These are phyloP conservation scores for Castanea mollissima DNA, from an alignment of 306 rosid species.

Conservation along the genomic window DNA sequence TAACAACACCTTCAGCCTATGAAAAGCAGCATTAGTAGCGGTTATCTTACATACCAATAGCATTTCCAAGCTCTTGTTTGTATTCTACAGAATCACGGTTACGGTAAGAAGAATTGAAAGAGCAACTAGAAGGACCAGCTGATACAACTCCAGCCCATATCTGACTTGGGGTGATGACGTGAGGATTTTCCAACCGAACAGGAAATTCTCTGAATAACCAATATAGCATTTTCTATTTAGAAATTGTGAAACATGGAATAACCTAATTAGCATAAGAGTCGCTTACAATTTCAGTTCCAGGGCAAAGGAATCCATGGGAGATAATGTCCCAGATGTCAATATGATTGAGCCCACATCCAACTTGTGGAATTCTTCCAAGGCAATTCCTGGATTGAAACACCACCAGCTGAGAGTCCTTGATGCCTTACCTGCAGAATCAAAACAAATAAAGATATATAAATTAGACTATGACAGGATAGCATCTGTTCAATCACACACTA, in stretches of 20 bases:
- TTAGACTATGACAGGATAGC: constrained; percentile 20
- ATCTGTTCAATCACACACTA: constrained; percentile 11
- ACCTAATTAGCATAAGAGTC: constrained; percentile 14
- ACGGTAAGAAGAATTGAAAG: constrained; percentile 88
- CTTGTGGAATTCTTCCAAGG: constrained; percentile 74
- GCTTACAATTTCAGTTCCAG: constrained; percentile 78
- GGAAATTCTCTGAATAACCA: constrained; percentile 75
- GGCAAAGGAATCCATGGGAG: constrained; percentile 94
- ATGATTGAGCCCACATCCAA: constrained; percentile 76
- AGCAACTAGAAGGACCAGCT: constrained; percentile 76
- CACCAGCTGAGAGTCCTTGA: constrained; percentile 96
- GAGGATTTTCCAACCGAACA: constrained; percentile 87
- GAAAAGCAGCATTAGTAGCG: constrained; percentile 6
- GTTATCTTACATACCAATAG: constrained; percentile 62
- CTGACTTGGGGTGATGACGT: constrained; percentile 84
- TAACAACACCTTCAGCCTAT: constrained; percentile 14
- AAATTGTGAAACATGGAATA: constrained; percentile 19
- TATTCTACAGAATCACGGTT: constrained; percentile 74
- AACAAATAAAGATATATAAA: constrained; percentile 20
- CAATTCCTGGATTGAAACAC: constrained; percentile 98
- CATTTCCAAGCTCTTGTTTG: constrained; percentile 93
- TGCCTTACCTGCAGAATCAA: constrained; percentile 57
- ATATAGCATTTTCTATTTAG: constrained; percentile 23
- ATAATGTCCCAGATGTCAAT: constrained; percentile 91
- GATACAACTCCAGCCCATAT: constrained; percentile 98